phyloP scores from a whole-genome alignment of 345 rosid genomes.

The Reutealis trisperma region DNA sequence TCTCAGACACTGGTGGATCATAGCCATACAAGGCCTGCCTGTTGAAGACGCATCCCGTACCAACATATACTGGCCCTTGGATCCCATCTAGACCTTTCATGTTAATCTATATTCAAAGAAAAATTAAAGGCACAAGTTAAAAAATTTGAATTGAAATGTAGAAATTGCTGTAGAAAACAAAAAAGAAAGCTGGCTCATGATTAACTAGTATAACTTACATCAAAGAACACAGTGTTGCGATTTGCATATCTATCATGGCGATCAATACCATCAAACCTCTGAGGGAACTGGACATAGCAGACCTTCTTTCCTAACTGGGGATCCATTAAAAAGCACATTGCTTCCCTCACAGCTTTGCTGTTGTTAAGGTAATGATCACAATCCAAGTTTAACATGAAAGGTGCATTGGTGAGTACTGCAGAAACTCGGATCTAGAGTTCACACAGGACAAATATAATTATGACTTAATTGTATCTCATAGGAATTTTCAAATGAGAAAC shows the following conservation, averaged over 20 bases:
- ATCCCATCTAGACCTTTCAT: conserved; percentile 91
- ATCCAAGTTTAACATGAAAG: conserved; percentile 86
- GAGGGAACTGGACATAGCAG: conserved; percentile 95
- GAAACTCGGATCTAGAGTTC: conserved; percentile 79
- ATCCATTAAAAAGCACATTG: conserved; percentile 98
- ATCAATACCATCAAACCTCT: conserved; percentile 96
- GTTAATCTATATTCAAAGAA: conserved; percentile 55
- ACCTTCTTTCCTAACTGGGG: conserved; percentile 97
- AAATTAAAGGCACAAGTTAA: neutral
- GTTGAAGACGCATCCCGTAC: conserved; percentile 96
- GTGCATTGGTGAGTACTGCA: conserved; percentile 94
- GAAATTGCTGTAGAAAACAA: neutral
- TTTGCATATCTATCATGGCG: conserved; percentile 94
- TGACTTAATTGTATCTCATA: neutral
- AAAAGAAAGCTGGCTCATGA: neutral
- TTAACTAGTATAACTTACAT: conserved; percentile 46
- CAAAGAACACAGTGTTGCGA: conserved; percentile 87
- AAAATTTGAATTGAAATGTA: neutral
- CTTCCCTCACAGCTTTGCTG: conserved; percentile 86
- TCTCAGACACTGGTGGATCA: conserved; percentile 86
- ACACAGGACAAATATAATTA: neutral
- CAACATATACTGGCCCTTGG: conserved; percentile 97
- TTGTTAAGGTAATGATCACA: conserved; percentile 97
- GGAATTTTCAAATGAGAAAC: neutral
- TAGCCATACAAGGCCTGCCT: conserved; percentile 93